phyloP scores from a whole-genome alignment of 805 yeast genomes.

The Ogataea angusta region DNA sequence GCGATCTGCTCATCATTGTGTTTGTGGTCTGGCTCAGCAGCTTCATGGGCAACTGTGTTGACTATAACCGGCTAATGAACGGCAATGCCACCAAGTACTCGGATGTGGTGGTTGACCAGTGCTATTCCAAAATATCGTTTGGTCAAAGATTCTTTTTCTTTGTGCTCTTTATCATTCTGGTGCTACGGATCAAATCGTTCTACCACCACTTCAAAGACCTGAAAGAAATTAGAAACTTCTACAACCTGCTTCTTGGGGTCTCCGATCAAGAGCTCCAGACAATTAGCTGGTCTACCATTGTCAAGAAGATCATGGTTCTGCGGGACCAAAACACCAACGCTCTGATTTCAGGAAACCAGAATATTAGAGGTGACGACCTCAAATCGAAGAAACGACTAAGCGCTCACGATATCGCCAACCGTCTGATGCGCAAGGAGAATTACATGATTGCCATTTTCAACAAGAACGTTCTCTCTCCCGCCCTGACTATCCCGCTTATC shows the following conservation, averaged over 20 bases:
- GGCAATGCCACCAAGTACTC: constrained; percentile 34
- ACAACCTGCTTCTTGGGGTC: constrained; percentile 64
- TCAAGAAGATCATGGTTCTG: constrained; percentile 66
- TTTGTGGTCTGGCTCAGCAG: constrained; percentile 80
- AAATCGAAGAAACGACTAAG: constrained; percentile 73
- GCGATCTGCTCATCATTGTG: constrained; percentile 69
- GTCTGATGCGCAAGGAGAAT: constrained; percentile 94
- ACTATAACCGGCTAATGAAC: constrained; percentile 40
- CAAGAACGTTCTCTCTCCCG: constrained; percentile 66
- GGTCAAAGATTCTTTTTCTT: constrained; percentile 59
- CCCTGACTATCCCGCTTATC: constrained; percentile 42
- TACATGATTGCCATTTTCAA: constrained; percentile 88
- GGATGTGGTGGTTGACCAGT: constrained; percentile 45
- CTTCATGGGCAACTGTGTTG: constrained; percentile 78
- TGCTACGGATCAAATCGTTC: constrained; percentile 51
- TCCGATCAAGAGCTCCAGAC: constrained; percentile 85
- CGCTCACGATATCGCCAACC: constrained; percentile 92
- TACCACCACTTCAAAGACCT: constrained; percentile 63
- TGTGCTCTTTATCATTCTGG: constrained; percentile 53
- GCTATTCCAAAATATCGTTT: constrained; percentile 44
- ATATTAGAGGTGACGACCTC: constrained; percentile 45
- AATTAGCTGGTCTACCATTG: constrained; percentile 87
- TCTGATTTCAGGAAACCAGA: constrained; percentile 41
- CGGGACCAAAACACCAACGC: constrained; percentile 87
- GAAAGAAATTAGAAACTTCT: constrained; percentile 74